Evolutionary conservation across 768 basidiomycete species (phyloP).

Genomic region (Podaxis sp.): DNA sequence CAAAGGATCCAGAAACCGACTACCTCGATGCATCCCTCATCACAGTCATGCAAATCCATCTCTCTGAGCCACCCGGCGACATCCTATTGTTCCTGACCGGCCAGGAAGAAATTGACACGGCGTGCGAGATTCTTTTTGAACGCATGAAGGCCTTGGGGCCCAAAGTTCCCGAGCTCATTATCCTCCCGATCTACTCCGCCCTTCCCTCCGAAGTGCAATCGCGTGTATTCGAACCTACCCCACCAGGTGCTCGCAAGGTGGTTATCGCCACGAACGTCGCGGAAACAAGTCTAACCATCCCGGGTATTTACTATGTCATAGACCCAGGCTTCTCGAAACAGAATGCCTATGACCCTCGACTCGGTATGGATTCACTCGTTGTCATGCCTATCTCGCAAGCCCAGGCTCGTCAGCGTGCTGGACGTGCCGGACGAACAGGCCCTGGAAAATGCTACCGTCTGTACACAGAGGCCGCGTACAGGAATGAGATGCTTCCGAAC

Average conservation of each 20-base stretch:
- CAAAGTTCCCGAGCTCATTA: conserved; percentile 97
- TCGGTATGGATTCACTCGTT: conserved; percentile 98
- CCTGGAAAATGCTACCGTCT: conserved; percentile 98
- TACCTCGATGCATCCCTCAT: conserved; percentile 98
- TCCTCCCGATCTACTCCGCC: conserved; percentile 97
- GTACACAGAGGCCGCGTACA: conserved; percentile 96
- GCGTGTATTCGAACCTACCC: conserved; percentile 95
- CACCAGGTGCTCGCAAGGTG: conserved; percentile 97
- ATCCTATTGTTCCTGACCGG: conserved; percentile 96
- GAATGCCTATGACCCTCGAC: conserved; percentile 94
- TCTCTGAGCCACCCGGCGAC: conserved; percentile 97
- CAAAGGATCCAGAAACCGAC: conserved; percentile 96
- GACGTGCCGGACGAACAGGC: conserved; percentile 96
- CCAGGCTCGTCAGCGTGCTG: conserved; percentile 92
- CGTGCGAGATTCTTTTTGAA: conserved; percentile 96
- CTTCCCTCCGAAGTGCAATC: conserved; percentile 98
- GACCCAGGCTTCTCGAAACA: conserved; percentile 99
- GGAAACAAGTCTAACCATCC: conserved; percentile 97
- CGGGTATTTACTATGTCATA: conserved; percentile 98
- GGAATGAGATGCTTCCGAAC: conserved; percentile 98
- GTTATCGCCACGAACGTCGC: conserved; percentile 99
- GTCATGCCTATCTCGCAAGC: conserved; percentile 99
- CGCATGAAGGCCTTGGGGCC: conserved; percentile 98
- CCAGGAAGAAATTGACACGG: conserved; percentile 97
- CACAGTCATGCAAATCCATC: conserved; percentile 98